These are phyloP conservation scores for Talaromyces marneffei DNA, from an alignment of 2,329 filamentous ascomycete species.

Conservation along the genomic window DNA sequence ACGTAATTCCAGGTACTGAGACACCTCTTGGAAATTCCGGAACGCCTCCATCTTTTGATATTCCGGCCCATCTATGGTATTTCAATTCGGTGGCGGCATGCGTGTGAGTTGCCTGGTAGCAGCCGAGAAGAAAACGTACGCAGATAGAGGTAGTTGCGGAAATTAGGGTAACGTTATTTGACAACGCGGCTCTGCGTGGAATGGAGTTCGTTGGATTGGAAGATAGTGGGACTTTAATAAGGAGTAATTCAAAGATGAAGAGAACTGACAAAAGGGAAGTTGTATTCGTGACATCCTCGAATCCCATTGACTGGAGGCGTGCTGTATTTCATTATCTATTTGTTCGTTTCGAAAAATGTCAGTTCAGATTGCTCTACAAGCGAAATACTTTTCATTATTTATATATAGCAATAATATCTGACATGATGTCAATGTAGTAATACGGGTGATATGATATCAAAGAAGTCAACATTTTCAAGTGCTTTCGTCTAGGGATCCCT, in stretches of 20 bases:
- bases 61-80: constrained; percentile 34
- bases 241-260: neutral
- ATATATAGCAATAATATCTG: no score
- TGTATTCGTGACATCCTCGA: neutral
- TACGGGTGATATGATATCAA: no score
- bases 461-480: no score
- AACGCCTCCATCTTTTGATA: constrained; percentile 17
- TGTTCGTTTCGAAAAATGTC: neutral
- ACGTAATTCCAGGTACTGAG: constrained; percentile 28
- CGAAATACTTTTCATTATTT: no score
- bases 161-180: neutral
- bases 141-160: neutral
- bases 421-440: no score
- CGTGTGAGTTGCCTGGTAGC: neutral
- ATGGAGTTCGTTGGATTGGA: neutral
- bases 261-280: neutral
- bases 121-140: no score
- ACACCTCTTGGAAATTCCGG: constrained; percentile 33
- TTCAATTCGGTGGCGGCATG: constrained; percentile 8
- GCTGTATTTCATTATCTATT: neutral
- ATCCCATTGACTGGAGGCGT: neutral
- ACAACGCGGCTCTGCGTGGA: neutral
- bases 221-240: neutral
- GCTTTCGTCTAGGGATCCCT: no score
- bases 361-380: neutral